These are phyloP conservation scores for Somion occarium DNA, from an alignment of 1,284 basidiomycete genomes.

Conservation along the genomic window DNA sequence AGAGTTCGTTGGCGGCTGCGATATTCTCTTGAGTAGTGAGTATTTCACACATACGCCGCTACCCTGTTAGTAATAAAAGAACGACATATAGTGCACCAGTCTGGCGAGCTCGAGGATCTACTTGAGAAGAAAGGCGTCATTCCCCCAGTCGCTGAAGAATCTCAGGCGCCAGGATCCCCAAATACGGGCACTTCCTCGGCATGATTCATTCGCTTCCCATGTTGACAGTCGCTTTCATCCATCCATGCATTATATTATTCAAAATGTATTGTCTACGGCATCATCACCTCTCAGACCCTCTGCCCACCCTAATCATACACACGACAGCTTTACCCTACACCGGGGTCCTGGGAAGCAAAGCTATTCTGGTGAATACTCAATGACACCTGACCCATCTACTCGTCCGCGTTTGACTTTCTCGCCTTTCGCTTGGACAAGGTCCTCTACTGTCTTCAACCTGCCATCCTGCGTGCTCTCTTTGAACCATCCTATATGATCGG, in stretches of 20 bases:
- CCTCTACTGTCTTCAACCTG: slow-evolving; percentile 74
- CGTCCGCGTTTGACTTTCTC: slow-evolving; percentile 66
- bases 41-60: slow-evolving; percentile 19
- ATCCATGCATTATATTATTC: background rate
- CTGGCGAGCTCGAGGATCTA: slow-evolving; percentile 86
- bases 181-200: slow-evolving; percentile 11
- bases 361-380: slow-evolving; percentile 31
- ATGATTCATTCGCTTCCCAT: slow-evolving; percentile 7
- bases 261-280: background rate
- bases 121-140: slow-evolving; percentile 73
- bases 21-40: slow-evolving; percentile 90
- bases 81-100: slow-evolving; percentile 80
- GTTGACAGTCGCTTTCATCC: background rate
- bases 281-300: background rate
- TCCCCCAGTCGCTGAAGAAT: slow-evolving; percentile 28
- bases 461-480: slow-evolving; percentile 74
- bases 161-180: slow-evolving; percentile 8
- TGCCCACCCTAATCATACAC: background rate
- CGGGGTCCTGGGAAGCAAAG: background rate
- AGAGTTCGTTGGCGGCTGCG: slow-evolving; percentile 96
- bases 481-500: slow-evolving; percentile 94
- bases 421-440: slow-evolving; percentile 72
- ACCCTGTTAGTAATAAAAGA: background rate
- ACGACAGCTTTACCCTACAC: no score
- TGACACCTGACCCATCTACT: slow-evolving; percentile 41